phyloP scores from a whole-genome alignment of 768 basidiomycete species.

The Tulasnella sp. region DNA sequence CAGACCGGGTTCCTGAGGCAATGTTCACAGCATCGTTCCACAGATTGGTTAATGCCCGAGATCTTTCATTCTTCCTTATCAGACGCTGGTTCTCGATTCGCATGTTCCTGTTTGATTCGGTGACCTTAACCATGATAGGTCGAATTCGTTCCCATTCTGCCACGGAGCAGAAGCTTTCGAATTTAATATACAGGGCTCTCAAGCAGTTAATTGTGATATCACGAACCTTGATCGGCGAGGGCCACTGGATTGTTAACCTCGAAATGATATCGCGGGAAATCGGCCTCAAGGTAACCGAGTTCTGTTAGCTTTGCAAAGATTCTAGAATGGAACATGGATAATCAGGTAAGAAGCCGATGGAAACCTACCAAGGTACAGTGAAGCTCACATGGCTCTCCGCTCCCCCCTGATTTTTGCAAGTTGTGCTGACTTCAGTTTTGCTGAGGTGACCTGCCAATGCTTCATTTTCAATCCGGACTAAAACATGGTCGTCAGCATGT shows the following conservation, averaged over 20 bases:
- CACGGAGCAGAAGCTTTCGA: background rate
- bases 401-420: background rate
- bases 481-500: background rate
- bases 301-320: background rate
- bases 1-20: background rate
- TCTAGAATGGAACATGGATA: background rate
- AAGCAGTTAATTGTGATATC: background rate
- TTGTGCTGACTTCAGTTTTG: background rate
- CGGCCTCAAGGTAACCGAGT: background rate
- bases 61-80: background rate
- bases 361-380: background rate
- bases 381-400: background rate
- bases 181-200: background rate
- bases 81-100: background rate
- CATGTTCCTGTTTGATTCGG: background rate
- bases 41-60: background rate
- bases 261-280: background rate
- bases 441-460: too few relatives aligned
- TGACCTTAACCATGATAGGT: background rate
- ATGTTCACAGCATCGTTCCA: background rate
- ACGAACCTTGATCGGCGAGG: background rate
- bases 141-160: conserved; percentile 4
- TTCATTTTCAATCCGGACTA: background rate
- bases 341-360: background rate
- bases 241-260: background rate